Percentiles rank a stretch among this genome's conserved stretches.
Conservation (phyloP, 768 basidiomycete species). For the Leccinum uliginosum region DNA sequence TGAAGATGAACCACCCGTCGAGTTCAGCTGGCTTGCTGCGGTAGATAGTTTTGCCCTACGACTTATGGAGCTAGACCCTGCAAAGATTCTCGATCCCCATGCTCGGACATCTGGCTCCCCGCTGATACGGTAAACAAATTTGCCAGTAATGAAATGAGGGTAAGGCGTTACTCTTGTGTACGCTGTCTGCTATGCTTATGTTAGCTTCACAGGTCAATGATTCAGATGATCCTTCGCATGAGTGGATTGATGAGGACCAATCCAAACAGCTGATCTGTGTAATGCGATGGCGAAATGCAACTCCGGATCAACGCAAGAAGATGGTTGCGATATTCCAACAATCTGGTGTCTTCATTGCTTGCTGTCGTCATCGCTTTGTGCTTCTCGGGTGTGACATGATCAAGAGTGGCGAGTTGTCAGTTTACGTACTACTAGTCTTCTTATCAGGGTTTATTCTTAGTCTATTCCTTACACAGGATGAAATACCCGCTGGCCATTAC, state of each 20-base stretch:
- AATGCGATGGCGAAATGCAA: slow-evolving; percentile 5
- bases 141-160: background rate
- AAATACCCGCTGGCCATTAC: background rate
- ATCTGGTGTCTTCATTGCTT: slow-evolving; percentile 4
- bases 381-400: slow-evolving; percentile 10
- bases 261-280: background rate
- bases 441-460: background rate
- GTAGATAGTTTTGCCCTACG: slow-evolving; percentile 4
- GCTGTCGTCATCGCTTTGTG: slow-evolving; percentile 5
- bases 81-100: background rate
- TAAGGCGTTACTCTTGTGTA: background rate
- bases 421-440: background rate
- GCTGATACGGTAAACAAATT: background rate
- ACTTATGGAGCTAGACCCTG: background rate
- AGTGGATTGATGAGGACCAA: too few relatives aligned
- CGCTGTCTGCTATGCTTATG: background rate
- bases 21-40: background rate
- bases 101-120: background rate
- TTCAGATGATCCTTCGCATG: too few relatives aligned
- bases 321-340: slow-evolving; percentile 4
- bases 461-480: background rate
- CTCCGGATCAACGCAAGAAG: background rate
- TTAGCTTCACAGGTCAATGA: background rate
- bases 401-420: slow-evolving; percentile 13
- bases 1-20: background rate